phyloP scores from a whole-genome alignment of 495 filamentous ascomycete species.

The Penicillium longicatenatum region DNA sequence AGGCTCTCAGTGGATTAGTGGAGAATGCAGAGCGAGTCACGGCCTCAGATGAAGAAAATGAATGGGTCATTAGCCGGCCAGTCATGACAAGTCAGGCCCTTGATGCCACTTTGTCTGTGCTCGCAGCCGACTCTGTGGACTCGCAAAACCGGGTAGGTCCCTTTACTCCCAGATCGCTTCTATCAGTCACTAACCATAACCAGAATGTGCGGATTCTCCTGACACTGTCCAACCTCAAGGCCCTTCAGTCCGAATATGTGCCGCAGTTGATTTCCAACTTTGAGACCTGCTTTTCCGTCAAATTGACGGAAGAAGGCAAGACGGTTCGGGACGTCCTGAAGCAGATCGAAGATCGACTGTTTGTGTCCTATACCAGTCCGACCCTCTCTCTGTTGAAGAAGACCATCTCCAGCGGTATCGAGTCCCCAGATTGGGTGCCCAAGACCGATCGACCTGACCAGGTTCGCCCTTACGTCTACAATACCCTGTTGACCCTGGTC shows the following conservation, averaged over 20 bases:
- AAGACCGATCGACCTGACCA: conserved; percentile 64
- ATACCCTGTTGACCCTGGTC: conserved; percentile 76
- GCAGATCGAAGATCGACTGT: conserved; percentile 86
- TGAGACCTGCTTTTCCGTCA: conserved; percentile 85
- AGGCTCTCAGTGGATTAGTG: conserved; percentile 88
- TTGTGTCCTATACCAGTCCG: conserved; percentile 85
- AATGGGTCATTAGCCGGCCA: conserved; percentile 40
- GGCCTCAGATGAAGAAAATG: conserved; percentile 61
- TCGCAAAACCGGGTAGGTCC: conserved; percentile 66
- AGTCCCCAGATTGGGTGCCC: conserved; percentile 70
- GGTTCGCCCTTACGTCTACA: conserved; percentile 87
- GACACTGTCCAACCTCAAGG: conserved; percentile 86
- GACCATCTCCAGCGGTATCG: conserved; percentile 71
- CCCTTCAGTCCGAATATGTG: conserved; percentile 73
- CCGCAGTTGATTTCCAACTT: conserved; percentile 84
- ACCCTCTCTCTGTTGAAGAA: conserved; percentile 60
- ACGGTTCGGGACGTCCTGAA: conserved; percentile 84
- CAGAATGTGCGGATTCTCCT: conserved; percentile 91
- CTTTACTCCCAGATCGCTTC: neutral
- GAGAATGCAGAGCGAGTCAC: conserved; percentile 84
- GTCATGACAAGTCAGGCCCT: conserved; percentile 28
- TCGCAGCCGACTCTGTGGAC: conserved; percentile 61
- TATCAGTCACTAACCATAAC: conserved; percentile 1
- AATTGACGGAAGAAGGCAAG: conserved; percentile 86
- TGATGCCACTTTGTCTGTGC: conserved; percentile 37